Percentiles rank a stretch among this genome's conserved stretches.
phyloP scores from a whole-genome alignment of 257 asterid species.

The Coffea canephora region DNA sequence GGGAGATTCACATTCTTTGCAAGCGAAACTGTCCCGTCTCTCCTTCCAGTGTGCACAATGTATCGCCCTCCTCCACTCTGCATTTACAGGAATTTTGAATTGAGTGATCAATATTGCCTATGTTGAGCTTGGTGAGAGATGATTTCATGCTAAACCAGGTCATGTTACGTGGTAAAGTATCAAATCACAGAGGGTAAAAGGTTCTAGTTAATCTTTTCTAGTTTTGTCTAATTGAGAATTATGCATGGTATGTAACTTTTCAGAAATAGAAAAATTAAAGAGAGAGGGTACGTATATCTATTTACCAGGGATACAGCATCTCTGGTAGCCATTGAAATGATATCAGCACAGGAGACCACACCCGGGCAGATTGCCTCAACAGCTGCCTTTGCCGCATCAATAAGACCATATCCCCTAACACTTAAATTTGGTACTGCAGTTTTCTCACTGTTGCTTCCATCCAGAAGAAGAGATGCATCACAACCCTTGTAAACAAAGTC shows the following conservation, averaged over 20 bases:
- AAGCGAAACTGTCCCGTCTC: constrained; percentile 18
- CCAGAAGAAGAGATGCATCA: constrained; percentile 34
- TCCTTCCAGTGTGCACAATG: constrained; percentile 11
- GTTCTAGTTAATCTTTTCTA: no score
- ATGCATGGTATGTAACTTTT: not conserved
- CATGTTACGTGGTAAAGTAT: no score
- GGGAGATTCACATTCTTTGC: constrained; percentile 7
- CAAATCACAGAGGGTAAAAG: no score
- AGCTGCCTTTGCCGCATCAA: constrained; percentile 27
- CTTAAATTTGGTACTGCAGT: constrained; percentile 22
- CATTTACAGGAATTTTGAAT: not conserved
- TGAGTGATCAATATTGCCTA: not conserved
- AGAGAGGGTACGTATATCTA: not conserved
- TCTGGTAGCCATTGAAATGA: constrained; percentile 27
- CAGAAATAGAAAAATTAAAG: not conserved
- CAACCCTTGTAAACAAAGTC: constrained; percentile 15
- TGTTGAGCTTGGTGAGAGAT: not conserved
- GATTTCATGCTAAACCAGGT: no score
- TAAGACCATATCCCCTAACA: constrained; percentile 26
- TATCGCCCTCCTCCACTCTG: constrained; percentile 20
- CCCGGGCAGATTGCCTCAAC: constrained; percentile 30
- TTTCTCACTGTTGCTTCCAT: constrained; percentile 29
- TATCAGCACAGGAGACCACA: constrained; percentile 40
- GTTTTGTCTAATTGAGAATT: not conserved
- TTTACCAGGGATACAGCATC: constrained; percentile 23